Evolutionary conservation across 768 basidiomycete genomes (phyloP).

Genomic region (Pholiota microspora): DNA sequence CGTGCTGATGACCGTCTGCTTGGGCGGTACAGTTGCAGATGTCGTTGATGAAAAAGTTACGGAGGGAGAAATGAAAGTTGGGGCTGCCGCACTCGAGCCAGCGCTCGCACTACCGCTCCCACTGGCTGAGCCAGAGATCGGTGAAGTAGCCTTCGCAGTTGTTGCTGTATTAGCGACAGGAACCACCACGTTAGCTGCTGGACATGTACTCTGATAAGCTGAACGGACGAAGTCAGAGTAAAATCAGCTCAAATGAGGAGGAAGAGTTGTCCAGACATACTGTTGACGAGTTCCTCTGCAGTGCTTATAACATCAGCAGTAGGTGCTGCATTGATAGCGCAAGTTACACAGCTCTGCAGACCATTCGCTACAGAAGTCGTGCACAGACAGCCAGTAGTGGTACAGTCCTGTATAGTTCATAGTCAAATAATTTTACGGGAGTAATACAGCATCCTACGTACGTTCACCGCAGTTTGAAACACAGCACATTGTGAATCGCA

Average conservation of each 20-base stretch:
- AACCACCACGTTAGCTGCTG: not conserved
- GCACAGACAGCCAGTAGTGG: slow-evolving; percentile 10
- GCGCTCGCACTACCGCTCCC: no score
- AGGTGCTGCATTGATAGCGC: slow-evolving; percentile 4
- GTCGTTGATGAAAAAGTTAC: no score
- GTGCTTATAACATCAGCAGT: not conserved
- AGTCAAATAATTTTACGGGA: not conserved
- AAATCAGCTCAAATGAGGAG: not conserved
- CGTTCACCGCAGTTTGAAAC: not conserved
- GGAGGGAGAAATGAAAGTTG: no score
- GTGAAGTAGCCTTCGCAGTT: no score
- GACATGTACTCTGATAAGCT: not conserved
- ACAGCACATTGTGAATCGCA: slow-evolving; percentile 1
- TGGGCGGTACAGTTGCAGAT: no score
- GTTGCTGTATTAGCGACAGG: not conserved
- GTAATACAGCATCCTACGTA: not conserved
- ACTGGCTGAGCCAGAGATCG: no score
- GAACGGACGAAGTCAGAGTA: no score
- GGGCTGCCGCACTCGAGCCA: no score
- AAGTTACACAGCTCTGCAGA: slow-evolving; percentile 13
- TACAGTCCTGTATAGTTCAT: slow-evolving; percentile 4
- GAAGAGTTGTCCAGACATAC: not conserved
- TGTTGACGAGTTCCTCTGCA: slow-evolving; percentile 7
- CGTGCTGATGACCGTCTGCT: no score
- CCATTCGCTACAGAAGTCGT: not conserved